A percentile compares a stretch with the other conserved stretches of the same genome.
phyloP scores from a whole-genome alignment of 768 basidiomycete genomes.

The Trametes elegans region DNA sequence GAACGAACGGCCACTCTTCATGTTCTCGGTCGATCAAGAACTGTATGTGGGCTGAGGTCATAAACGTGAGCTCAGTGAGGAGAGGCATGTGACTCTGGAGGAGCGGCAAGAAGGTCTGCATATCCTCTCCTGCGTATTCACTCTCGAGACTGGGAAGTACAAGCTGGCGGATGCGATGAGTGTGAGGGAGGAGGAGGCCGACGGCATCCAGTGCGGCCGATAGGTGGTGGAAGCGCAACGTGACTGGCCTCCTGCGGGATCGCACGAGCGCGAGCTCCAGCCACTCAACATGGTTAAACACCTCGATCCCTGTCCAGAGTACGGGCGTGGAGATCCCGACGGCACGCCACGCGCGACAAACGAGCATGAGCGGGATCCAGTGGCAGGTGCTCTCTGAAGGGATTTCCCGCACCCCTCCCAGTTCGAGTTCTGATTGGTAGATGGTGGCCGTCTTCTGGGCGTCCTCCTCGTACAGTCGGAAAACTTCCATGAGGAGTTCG shows the following conservation, averaged over 20 bases:
- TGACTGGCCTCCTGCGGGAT: neutral
- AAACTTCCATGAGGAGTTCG: no score
- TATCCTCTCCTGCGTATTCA: neutral
- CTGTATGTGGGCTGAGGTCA: no score
- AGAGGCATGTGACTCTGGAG: no score
- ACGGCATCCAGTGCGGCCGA: neutral
- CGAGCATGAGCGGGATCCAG: conserved; percentile 5
- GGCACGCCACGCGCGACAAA: conserved; percentile 14
- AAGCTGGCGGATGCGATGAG: neutral
- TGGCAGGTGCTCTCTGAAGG: no score
- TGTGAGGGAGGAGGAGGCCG: neutral
- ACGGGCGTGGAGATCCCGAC: neutral
- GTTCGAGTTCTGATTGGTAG: no score
- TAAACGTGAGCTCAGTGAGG: no score
- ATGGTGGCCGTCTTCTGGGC: no score
- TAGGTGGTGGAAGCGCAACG: neutral
- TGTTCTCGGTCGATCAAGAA: no score
- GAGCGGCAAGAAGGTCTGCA: neutral
- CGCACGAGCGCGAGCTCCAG: neutral
- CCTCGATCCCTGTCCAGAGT: conserved; percentile 4
- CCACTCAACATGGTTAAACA: neutral
- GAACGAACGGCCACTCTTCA: no score
- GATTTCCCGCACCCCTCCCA: no score
- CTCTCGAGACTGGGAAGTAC: neutral
- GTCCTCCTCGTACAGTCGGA: no score